A percentile compares a stretch with the other conserved stretches of the same genome.
phyloP scores from a whole-genome alignment of 805 yeast species.

The Lipomyces yamanashiensis region DNA sequence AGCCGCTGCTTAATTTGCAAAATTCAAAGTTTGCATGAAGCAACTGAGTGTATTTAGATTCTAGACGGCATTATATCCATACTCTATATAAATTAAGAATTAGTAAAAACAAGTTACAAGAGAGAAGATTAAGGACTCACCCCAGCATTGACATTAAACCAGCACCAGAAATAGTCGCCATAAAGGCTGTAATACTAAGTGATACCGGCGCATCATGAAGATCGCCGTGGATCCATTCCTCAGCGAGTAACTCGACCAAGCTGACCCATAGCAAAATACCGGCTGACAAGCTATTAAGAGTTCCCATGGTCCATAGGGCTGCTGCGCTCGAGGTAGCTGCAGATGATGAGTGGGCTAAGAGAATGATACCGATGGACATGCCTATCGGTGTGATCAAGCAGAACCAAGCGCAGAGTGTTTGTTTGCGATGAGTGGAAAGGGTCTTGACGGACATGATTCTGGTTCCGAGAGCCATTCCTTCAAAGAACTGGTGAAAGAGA shows the following conservation, averaged over 20 bases:
- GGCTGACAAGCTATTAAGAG: constrained; percentile 74
- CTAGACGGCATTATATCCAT: background rate
- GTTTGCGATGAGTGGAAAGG: constrained; percentile 38
- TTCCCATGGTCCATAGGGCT: constrained; percentile 58
- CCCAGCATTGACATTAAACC: constrained; percentile 73
- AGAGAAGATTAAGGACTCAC: background rate
- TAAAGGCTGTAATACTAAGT: constrained; percentile 58
- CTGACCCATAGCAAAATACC: constrained; percentile 82
- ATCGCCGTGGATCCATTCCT: constrained; percentile 66
- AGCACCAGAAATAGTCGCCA: constrained; percentile 63
- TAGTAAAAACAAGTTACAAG: background rate
- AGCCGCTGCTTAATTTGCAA: too few relatives aligned
- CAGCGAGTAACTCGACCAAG: constrained; percentile 77
- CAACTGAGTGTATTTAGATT: too few relatives aligned
- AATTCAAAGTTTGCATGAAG: too few relatives aligned
- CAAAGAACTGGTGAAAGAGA: constrained; percentile 81
- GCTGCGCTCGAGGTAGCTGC: constrained; percentile 22
- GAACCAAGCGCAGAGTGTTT: constrained; percentile 50
- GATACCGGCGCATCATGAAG: constrained; percentile 65
- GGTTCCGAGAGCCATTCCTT: constrained; percentile 84
- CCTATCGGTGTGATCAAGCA: constrained; percentile 72
- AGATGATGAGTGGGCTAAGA: constrained; percentile 46
- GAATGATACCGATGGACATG: constrained; percentile 75
- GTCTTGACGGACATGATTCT: constrained; percentile 61
- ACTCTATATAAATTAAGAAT: background rate